Conservation (phyloP, 1,139 yeast genomes). For the Ogataea hybrid region DNA sequence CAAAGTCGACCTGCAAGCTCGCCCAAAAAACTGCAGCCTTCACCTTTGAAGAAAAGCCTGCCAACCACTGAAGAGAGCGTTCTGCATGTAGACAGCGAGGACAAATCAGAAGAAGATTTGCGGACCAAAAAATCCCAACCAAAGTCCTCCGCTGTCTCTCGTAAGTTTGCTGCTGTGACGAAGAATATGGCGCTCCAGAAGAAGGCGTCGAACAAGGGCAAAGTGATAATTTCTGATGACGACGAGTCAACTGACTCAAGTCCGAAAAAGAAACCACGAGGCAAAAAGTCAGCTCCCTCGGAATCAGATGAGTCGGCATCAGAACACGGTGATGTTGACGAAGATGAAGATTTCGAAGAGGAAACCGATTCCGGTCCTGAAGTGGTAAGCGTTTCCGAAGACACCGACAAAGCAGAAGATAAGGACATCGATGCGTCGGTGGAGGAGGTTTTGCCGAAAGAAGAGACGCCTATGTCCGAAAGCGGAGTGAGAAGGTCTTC, state of each 20-base stretch:
- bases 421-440: not conserved
- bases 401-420: conserved; percentile 16
- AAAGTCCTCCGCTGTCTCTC: not conserved
- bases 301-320: not conserved
- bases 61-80: not conserved
- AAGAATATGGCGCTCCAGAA: conserved; percentile 44
- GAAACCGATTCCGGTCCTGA: conserved; percentile 1
- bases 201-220: conserved; percentile 14
- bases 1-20: conserved; percentile 1
- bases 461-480: conserved; percentile 19
- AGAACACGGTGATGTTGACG: conserved; percentile 5
- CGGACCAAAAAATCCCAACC: not conserved
- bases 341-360: conserved; percentile 5
- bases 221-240: not conserved
- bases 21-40: conserved; percentile 15
- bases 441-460: conserved; percentile 4
- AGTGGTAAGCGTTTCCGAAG: conserved; percentile 9
- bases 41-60: conserved; percentile 20
- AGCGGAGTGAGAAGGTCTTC: conserved; percentile 46
- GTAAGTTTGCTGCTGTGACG: conserved; percentile 33
- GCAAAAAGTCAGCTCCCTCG: not conserved
- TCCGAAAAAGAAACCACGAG: not conserved
- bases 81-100: not conserved
- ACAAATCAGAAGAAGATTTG: conserved; percentile 1
- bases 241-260: not conserved